A percentile compares a stretch with the other conserved stretches of the same genome.
phyloP scores from a whole-genome alignment of 106 monocot genomes.

The Phalaenopsis aphrodite region DNA sequence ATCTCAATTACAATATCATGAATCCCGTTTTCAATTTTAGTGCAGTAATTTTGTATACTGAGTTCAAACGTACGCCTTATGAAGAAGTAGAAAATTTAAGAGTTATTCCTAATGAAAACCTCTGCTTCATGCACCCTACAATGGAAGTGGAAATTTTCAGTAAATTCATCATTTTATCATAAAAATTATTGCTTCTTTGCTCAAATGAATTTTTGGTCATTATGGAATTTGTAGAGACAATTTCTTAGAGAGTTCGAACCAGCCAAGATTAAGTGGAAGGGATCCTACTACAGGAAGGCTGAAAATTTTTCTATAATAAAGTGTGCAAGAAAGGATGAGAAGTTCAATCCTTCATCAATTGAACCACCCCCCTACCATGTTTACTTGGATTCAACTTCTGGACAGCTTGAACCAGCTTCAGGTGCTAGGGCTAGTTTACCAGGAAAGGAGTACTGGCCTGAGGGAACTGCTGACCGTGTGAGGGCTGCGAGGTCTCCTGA shows the following conservation, averaged over 20 bases:
- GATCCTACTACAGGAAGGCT: constrained; percentile 3
- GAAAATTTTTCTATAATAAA: constrained; percentile 17
- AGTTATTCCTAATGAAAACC: background rate
- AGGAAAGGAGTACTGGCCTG: constrained; percentile 84
- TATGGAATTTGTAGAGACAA: background rate
- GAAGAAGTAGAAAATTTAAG: background rate
- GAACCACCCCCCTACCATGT: constrained; percentile 68
- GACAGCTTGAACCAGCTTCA: constrained; percentile 86
- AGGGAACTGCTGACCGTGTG: constrained; percentile 67
- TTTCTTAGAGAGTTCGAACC: background rate
- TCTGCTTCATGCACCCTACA: background rate
- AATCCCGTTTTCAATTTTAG: background rate
- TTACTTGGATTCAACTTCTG: constrained; percentile 85
- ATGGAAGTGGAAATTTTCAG: background rate
- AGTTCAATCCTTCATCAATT: constrained; percentile 64
- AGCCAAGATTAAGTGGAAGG: constrained; percentile 2
- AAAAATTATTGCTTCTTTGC: background rate
- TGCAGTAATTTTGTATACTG: background rate
- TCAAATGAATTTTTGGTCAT: background rate
- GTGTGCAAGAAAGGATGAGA: constrained; percentile 40
- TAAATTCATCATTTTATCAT: background rate
- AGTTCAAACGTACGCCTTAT: background rate
- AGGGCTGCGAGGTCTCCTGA: constrained; percentile 78
- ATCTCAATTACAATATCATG: background rate
- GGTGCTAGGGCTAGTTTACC: constrained; percentile 90